Percentiles rank a stretch among this genome's conserved stretches.
Conservation (phyloP, 2,329 filamentous ascomycete species). For the Fusarium compactum region DNA sequence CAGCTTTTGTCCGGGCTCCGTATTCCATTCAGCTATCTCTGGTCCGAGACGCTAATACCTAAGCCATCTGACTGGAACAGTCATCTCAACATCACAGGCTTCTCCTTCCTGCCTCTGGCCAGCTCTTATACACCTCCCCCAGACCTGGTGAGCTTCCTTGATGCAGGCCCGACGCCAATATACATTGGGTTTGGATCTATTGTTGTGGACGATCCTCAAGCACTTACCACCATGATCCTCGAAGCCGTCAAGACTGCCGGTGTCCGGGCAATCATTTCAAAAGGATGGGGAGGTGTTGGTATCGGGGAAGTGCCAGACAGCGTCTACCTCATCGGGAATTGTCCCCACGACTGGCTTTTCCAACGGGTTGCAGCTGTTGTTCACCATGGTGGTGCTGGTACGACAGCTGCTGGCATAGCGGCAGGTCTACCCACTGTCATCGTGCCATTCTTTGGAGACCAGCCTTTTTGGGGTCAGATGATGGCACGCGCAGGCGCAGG, state of each 20-base stretch:
- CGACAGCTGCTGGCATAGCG: constrained; percentile 72
- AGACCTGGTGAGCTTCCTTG: constrained; percentile 67
- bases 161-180: constrained; percentile 68
- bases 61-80: constrained; percentile 73
- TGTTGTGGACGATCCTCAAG: constrained; percentile 71
- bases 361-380: constrained; percentile 69
- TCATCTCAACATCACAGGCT: constrained; percentile 71
- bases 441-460: constrained; percentile 74
- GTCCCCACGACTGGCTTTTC: constrained; percentile 76
- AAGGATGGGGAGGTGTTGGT: constrained; percentile 74
- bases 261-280: constrained; percentile 70
- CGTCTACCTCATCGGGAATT: constrained; percentile 72
- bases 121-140: constrained; percentile 64
- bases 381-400: constrained; percentile 75
- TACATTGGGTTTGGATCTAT: constrained; percentile 78
- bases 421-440: constrained; percentile 72
- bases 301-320: constrained; percentile 60
- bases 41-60: constrained; percentile 74
- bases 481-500: constrained; percentile 71
- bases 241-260: constrained; percentile 68
- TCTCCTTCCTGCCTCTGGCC: constrained; percentile 69
- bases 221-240: constrained; percentile 69
- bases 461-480: constrained; percentile 76
- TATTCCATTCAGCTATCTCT: constrained; percentile 78
- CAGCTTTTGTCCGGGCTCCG: constrained; percentile 71